phyloP scores from a whole-genome alignment of 2,329 filamentous ascomycete genomes.

The Trichoderma guizhouense region DNA sequence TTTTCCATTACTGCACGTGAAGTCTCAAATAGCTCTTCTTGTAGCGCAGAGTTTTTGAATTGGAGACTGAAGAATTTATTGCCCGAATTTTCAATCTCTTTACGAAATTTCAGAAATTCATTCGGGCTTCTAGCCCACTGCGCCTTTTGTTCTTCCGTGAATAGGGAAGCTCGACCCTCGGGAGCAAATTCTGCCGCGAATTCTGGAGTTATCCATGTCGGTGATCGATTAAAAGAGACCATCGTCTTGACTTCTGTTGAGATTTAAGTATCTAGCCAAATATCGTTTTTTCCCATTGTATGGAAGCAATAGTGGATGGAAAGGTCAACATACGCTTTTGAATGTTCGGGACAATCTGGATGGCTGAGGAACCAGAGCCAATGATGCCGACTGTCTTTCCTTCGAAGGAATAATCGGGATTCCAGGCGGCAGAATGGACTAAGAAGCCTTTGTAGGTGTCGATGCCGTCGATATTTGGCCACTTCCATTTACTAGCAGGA shows the following conservation, averaged over 20 bases:
- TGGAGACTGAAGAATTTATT: background rate
- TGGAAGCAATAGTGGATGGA: too few species aligned
- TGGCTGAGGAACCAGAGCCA: background rate
- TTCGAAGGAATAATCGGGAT: background rate
- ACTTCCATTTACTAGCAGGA: background rate
- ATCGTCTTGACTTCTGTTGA: background rate
- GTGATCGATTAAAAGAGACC: background rate
- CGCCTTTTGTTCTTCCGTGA: background rate
- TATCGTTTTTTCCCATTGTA: background rate
- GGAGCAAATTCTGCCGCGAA: background rate
- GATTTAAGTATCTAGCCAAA: background rate
- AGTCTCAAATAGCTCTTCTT: background rate
- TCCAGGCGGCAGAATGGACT: background rate
- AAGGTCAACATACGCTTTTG: background rate
- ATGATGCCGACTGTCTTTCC: background rate
- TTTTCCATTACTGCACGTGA: too few species aligned
- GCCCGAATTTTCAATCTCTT: background rate
- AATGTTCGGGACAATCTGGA: background rate
- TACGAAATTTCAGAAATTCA: background rate
- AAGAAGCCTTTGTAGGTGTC: background rate
- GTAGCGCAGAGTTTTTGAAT: background rate
- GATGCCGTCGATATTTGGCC: background rate
- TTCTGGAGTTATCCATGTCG: background rate
- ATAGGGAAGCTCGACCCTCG: background rate
- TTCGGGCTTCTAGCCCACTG: background rate